phyloP scores from a whole-genome alignment of 2,329 filamentous ascomycete species.

The Nemania diffusa region DNA sequence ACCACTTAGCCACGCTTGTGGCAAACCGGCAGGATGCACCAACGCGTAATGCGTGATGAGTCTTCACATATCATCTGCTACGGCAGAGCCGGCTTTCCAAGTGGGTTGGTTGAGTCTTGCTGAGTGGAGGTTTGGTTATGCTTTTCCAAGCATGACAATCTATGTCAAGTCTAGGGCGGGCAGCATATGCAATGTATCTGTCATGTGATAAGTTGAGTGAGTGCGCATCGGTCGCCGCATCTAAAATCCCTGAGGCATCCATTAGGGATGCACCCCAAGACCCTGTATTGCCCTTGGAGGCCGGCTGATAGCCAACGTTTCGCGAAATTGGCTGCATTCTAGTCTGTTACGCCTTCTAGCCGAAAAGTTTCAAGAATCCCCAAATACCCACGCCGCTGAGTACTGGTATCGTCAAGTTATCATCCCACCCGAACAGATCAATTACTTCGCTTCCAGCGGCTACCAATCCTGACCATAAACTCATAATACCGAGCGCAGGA shows the following conservation, averaged over 20 bases:
- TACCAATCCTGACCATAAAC: constrained; percentile 86
- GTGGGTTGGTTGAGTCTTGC: constrained; percentile 10
- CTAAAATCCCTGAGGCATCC: constrained; percentile 33
- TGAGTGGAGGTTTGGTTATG: constrained; percentile 25
- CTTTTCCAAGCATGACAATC: constrained; percentile 13
- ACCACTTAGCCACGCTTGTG: constrained; percentile 39
- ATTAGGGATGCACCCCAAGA: constrained; percentile 24
- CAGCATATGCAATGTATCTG: constrained; percentile 19
- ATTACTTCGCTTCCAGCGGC: constrained; percentile 90
- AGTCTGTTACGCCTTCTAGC: constrained; percentile 53
- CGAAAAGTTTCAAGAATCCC: constrained; percentile 90
- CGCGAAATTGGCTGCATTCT: constrained; percentile 31
- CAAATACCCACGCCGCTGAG: constrained; percentile 89
- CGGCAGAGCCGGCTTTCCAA: constrained; percentile 7
- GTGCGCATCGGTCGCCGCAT: constrained; percentile 27
- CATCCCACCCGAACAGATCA: constrained; percentile 93
- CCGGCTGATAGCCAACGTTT: constrained; percentile 19
- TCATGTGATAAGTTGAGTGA: constrained; percentile 31
- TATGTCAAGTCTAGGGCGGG: constrained; percentile 17
- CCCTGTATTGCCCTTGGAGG: constrained; percentile 8
- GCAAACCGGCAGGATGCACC: constrained; percentile 35
- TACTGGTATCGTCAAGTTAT: constrained; percentile 96
- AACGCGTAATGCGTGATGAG: constrained; percentile 9
- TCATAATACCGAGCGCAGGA: constrained; percentile 81
- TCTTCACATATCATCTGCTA: constrained; percentile 17